Base-by-base conservation (phyloP, 2,329 filamentous ascomycete species). In the Ampelomyces quisqualis region DNA sequence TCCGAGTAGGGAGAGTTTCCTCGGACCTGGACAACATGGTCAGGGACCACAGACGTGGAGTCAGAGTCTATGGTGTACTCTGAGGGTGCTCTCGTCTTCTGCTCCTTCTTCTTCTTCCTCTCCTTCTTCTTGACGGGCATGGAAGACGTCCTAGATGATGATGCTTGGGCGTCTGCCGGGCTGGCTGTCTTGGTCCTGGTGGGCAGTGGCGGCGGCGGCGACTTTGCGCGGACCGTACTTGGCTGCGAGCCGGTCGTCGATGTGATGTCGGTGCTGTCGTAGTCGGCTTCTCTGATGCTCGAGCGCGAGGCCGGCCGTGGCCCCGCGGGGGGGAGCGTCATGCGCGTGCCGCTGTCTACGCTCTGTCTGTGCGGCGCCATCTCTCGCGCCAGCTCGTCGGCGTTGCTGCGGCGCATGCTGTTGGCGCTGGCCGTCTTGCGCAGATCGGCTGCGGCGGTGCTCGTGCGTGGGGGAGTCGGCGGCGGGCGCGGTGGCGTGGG, bases 381-480 rank as follows among this genome's bases (percentile, higher is more conserved):
- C 30, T 71, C 69, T 35, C 61, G 63, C 28, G 57, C 51, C 23
- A 65, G 35, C 7, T 61, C 57, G 15, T 67, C 66, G 10, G 70
- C 61, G 21, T 66, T 64, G 34, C 60, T 64, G 31, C 62, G 65
- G 24, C 68, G 64, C 57, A 72, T 71, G 57, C 69, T 73, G 50
- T 68, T 69, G 7, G 65, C 65, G 46, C 73, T 76, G 23, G 67
- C 68, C 27, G 71, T 67, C 52, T 73, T 66, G 42, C 67, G 60
- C 23, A 73, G 53, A 28, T 76, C 73, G 13, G 69, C 67, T n/a
- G 52, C 57, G 8, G 57, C 62, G 5, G 59, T 62, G n/a, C 58
- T 58, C 7, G 73, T 75, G 36, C 75, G 64, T 14, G 74, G 73
- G 27, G 74, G 73, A 43, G 73, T 76, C 15, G 74, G 74, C 8